Percentiles rank a stretch among this genome's conserved stretches.
Evolutionary conservation across 768 basidiomycete genomes (phyloP).

Genomic region (Suillus spraguei): DNA sequence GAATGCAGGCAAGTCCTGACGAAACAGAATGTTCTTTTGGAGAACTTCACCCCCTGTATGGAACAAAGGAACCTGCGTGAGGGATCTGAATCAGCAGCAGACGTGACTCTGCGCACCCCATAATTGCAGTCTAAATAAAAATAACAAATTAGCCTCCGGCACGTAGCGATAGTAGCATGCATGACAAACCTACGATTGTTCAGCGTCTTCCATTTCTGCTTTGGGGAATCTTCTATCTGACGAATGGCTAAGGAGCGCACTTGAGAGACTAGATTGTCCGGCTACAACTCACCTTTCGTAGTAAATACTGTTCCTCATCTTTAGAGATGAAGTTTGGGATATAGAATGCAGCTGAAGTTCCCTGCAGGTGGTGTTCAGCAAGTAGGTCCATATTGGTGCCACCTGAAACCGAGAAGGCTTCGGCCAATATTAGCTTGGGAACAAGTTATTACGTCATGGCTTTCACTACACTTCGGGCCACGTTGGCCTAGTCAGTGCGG

Average conservation of each 20-base stretch:
- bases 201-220: constrained; percentile 79
- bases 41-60: constrained; percentile 72
- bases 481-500: neutral
- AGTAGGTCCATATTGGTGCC: neutral
- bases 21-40: constrained; percentile 65
- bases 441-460: neutral
- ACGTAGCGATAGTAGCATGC: neutral
- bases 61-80: constrained; percentile 15
- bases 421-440: neutral
- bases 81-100: constrained; percentile 5
- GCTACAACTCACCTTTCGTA: constrained; percentile 62
- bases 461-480: neutral
- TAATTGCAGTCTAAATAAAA: constrained; percentile 58
- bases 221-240: constrained; percentile 80
- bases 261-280: constrained; percentile 8
- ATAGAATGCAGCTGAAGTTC: constrained; percentile 56
- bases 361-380: constrained; percentile 34
- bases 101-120: constrained; percentile 53
- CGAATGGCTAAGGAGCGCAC: constrained; percentile 13
- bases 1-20: constrained; percentile 71
- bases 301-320: constrained; percentile 76
- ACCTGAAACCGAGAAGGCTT: neutral
- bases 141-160: neutral
- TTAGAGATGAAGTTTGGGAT: constrained; percentile 76
- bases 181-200: constrained; percentile 60